phyloP scores from a whole-genome alignment of 1,139 yeast genomes.

The Pichiaceae sp. region DNA sequence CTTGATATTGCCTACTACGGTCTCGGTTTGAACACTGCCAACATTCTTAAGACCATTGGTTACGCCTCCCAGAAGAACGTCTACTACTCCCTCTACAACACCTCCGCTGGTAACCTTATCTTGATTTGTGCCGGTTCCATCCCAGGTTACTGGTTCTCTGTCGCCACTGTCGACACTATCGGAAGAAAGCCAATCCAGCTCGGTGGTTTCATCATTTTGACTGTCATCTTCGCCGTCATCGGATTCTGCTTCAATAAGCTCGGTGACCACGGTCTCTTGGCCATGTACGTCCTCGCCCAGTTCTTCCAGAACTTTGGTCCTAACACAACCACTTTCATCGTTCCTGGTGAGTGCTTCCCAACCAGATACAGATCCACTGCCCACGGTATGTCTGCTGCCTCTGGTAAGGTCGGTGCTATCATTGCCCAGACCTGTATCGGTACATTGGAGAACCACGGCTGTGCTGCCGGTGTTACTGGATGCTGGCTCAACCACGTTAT shows the following conservation, averaged over 20 bases:
- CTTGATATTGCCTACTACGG: slow-evolving; percentile 95
- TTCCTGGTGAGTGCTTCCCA: slow-evolving; percentile 97
- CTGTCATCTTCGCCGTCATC: slow-evolving; percentile 58
- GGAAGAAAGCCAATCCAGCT: slow-evolving; percentile 82
- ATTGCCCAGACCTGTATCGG: slow-evolving; percentile 90
- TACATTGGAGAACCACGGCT: slow-evolving; percentile 70
- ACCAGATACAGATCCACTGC: slow-evolving; percentile 97
- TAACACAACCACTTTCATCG: slow-evolving; percentile 88
- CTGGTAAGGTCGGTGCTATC: slow-evolving; percentile 95
- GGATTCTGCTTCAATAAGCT: slow-evolving; percentile 75
- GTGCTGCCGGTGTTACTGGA: slow-evolving; percentile 43
- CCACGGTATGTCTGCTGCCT: slow-evolving; percentile 94
- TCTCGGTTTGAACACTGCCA: slow-evolving; percentile 70
- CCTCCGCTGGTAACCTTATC: slow-evolving; percentile 84
- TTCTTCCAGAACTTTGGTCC: slow-evolving; percentile 92
- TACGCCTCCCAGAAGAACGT: slow-evolving; percentile 57
- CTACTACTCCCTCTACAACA: slow-evolving; percentile 57
- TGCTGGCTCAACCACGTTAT: slow-evolving; percentile 87
- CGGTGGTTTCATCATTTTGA: slow-evolving; percentile 62
- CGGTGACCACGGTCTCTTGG: slow-evolving; percentile 58
- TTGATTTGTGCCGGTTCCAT: slow-evolving; percentile 85
- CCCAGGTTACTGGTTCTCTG: slow-evolving; percentile 85
- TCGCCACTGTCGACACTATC: slow-evolving; percentile 64
- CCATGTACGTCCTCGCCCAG: slow-evolving; percentile 67
- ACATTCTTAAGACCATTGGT: slow-evolving; percentile 79